Evolutionary conservation across 106 monocot genomes (phyloP).

Genomic region (Acorus calamus): DNA sequence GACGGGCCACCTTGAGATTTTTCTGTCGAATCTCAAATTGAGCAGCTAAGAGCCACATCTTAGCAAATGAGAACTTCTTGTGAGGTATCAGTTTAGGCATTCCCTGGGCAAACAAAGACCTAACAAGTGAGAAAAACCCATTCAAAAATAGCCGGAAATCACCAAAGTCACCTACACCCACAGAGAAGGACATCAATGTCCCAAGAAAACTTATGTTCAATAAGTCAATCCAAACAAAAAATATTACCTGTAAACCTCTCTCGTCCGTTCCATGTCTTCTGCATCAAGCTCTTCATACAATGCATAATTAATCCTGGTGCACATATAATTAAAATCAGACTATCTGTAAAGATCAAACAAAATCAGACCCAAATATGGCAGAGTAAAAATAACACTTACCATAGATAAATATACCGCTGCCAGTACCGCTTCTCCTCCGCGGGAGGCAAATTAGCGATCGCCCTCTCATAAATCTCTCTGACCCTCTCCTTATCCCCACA

Average conservation of each 20-base stretch:
- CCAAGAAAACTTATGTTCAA: no score
- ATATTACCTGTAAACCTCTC: slow-evolving; percentile 74
- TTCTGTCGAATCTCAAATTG: slow-evolving; percentile 91
- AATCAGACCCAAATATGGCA: neutral
- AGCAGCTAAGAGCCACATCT: slow-evolving; percentile 89
- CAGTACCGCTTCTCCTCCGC: slow-evolving; percentile 96
- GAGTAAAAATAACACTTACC: slow-evolving; percentile 25
- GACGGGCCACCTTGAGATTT: slow-evolving; percentile 60
- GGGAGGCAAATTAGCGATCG: slow-evolving; percentile 77
- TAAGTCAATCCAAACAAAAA: no score
- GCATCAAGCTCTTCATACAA: slow-evolving; percentile 87
- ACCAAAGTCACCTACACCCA: no score
- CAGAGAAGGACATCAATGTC: no score
- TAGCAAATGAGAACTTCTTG: slow-evolving; percentile 95
- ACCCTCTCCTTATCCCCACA: slow-evolving; percentile 62
- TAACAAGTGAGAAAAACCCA: no score
- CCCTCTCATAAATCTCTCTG: slow-evolving; percentile 80
- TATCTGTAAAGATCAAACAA: neutral
- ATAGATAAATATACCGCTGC: slow-evolving; percentile 91
- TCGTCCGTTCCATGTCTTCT: slow-evolving; percentile 60
- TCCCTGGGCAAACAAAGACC: slow-evolving; percentile 27
- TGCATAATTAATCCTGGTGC: slow-evolving; percentile 76
- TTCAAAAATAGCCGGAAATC: no score
- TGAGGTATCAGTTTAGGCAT: slow-evolving; percentile 84
- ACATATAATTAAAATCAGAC: neutral